Percentiles rank a stretch among this genome's conserved stretches.
Evolutionary conservation across 306 rosid species (phyloP).

Genomic region (Dryas alaskensis): DNA sequence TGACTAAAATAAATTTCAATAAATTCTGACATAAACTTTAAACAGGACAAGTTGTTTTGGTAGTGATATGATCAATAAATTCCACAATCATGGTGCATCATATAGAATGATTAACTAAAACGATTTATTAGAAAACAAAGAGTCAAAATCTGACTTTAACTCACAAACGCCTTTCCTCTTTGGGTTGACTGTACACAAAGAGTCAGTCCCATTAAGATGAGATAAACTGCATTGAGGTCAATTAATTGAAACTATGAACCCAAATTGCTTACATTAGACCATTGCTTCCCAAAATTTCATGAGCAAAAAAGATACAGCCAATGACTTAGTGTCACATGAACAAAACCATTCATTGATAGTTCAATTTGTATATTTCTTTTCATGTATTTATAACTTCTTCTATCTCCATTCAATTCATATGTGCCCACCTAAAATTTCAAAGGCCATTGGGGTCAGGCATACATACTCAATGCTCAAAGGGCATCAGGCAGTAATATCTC

Average conservation of each 20-base stretch:
- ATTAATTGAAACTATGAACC: background rate
- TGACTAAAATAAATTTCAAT: background rate
- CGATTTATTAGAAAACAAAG: too few relatives aligned
- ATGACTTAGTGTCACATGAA: too few relatives aligned
- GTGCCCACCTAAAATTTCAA: too few relatives aligned
- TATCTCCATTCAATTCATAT: too few relatives aligned
- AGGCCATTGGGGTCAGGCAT: too few relatives aligned
- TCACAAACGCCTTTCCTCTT: background rate
- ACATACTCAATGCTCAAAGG: background rate
- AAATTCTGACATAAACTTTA: background rate
- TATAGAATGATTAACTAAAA: background rate
- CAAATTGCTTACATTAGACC: background rate
- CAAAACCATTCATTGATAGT: background rate
- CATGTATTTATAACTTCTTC: too few relatives aligned
- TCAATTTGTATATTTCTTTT: background rate
- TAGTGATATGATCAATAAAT: background rate
- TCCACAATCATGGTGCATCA: background rate
- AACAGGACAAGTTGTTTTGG: too few relatives aligned
- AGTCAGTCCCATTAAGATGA: background rate
- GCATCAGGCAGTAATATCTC: background rate
- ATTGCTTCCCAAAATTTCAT: background rate
- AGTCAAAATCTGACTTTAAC: background rate
- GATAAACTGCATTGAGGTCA: background rate
- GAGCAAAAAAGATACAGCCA: background rate
- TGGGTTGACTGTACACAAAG: background rate